Evolutionary conservation across 2,329 filamentous ascomycete species (phyloP), one percentile per base, ranked within the genome.

Genomic region (Xylariaceae sp.): DNA sequence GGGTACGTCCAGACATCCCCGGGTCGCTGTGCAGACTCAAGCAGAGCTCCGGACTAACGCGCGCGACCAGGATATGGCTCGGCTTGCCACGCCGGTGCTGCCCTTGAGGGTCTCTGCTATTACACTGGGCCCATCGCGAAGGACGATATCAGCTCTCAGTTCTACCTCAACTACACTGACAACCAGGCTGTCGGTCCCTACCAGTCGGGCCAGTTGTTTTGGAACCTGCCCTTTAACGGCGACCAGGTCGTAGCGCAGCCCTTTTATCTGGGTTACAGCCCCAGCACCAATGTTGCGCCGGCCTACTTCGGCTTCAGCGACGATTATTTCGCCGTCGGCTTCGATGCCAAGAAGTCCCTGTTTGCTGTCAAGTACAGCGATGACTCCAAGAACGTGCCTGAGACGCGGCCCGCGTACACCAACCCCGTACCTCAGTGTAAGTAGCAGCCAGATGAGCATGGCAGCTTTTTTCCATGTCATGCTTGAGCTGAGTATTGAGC

Each of bases 51-150:
- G 27, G 30, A 29, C 45, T 55, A 11, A 54, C 41, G 30, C 5
- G 16, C 13, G 19, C n/a, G 12, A 24, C 26, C 19, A 59, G 55
- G 56, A 3, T 63, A 56, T 41, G 54, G 56, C 16, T 32, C 31
- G 5, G 53, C 59, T 5, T 65, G 61, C 48, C 59, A 62, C 29
- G 41, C 59, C 12, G 60, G 61, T 9, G 59, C 62, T 8, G 60
- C 55, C 27, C 54, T 59, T 16, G 55, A 61, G 33, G 55, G 51
- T 9, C 36, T 63, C n/a, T 63, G 61, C 47, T 50, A 59, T 33
- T 19, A 32, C 11, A 42, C 44, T 11, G 51, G 34, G 8, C 24
- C 40, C 23, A 4, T 16, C 29, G 38, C 37, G 8, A n/a, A 13
- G 31, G 36, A 27, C 8, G 5, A 12, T 16, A 9, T 33, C n/a